These are phyloP conservation scores for Penicillium canariense DNA, from an alignment of 495 filamentous ascomycete genomes.

Conservation along the genomic window DNA sequence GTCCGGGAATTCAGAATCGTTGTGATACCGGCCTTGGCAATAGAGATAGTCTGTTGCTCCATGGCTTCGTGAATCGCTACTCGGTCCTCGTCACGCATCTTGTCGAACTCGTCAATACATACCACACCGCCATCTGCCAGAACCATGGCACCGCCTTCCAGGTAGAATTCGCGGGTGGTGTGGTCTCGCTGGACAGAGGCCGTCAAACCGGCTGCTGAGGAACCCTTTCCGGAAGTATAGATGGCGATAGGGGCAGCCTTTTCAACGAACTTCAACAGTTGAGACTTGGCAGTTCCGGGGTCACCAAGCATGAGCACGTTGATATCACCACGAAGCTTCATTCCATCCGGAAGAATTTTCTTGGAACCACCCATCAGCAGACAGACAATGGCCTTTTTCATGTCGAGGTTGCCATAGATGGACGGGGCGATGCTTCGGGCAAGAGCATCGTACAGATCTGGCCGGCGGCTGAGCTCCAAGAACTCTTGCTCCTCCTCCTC, in stretches of 20 bases:
- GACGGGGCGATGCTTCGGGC: conserved; percentile 93
- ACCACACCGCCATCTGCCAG: conserved; percentile 96
- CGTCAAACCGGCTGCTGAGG: conserved; percentile 95
- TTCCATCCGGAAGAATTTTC: conserved; percentile 97
- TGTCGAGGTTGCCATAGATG: conserved; percentile 94
- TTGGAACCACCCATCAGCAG: conserved; percentile 94
- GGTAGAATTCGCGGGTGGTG: conserved; percentile 91
- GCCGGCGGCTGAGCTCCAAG: conserved; percentile 83
- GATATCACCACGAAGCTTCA: conserved; percentile 97
- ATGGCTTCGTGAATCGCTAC: conserved; percentile 99
- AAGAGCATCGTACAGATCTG: conserved; percentile 88
- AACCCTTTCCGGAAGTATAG: conserved; percentile 98
- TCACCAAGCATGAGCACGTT: conserved; percentile 97
- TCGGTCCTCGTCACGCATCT: conserved; percentile 98
- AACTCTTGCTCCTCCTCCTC: conserved; percentile 99
- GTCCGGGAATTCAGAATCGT: conserved; percentile 97
- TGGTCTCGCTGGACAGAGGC: conserved; percentile 95
- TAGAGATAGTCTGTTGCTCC: conserved; percentile 99
- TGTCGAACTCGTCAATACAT: conserved; percentile 99
- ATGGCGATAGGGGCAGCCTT: conserved; percentile 96
- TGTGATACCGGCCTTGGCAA: conserved; percentile 98
- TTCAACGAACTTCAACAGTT: conserved; percentile 95
- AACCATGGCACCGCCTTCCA: conserved; percentile 99
- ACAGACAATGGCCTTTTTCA: conserved; percentile 98
- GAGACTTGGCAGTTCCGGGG: conserved; percentile 97